These are phyloP conservation scores for Kazachstania sp. DNA, from an alignment of 1,139 yeast species.

Conservation along the genomic window DNA sequence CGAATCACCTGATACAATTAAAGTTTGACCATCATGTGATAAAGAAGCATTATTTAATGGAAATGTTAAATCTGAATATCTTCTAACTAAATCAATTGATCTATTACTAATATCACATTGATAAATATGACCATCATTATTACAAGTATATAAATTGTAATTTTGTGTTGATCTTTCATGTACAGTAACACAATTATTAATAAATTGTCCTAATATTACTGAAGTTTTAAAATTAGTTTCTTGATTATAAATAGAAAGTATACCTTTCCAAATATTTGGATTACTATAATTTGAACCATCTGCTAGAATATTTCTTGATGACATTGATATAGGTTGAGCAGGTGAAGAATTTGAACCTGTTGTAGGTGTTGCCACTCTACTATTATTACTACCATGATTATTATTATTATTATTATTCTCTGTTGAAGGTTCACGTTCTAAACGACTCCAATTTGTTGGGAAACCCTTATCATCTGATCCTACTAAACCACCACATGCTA, in stretches of 20 bases:
- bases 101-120: slow-evolving; percentile 49
- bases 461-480: slow-evolving; percentile 32
- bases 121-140: slow-evolving; percentile 70
- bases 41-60: slow-evolving; percentile 55
- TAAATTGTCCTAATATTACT: slow-evolving; percentile 64
- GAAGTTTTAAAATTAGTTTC: slow-evolving; percentile 41
- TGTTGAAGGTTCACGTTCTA: slow-evolving; percentile 12
- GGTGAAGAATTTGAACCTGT: slow-evolving; percentile 14
- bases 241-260: slow-evolving; percentile 49
- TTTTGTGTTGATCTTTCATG: slow-evolving; percentile 28
- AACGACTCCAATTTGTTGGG: slow-evolving; percentile 23
- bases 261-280: slow-evolving; percentile 44
- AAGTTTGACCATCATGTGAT: slow-evolving; percentile 47
- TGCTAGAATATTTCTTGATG: slow-evolving; percentile 20
- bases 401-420: too few species aligned
- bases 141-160: slow-evolving; percentile 61
- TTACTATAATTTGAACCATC: slow-evolving; percentile 28
- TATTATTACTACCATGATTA: background rate
- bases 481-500: slow-evolving; percentile 67
- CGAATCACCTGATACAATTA: slow-evolving; percentile 54
- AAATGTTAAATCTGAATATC: slow-evolving; percentile 39
- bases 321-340: slow-evolving; percentile 24
- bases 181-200: slow-evolving; percentile 68
- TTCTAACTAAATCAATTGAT: slow-evolving; percentile 33
- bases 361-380: background rate